Evolutionary conservation across 2,329 filamentous ascomycete species (phyloP).

Genomic region (Hymenoscyphus repandus): DNA sequence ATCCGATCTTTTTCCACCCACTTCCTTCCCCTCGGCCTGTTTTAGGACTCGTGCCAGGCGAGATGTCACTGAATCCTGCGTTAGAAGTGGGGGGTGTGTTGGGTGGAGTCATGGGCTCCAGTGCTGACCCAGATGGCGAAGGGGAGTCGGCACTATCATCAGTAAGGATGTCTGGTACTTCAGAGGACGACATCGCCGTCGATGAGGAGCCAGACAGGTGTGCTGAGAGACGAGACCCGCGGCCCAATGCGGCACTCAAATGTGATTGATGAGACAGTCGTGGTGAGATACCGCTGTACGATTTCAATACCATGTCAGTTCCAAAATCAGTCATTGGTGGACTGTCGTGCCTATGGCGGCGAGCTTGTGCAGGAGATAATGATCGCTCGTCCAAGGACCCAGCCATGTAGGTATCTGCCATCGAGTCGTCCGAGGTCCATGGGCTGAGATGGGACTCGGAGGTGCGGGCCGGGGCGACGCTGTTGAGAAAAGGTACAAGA

Average conservation of each 20-base stretch:
- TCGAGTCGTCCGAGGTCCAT: conserved; percentile 29
- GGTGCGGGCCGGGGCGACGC: conserved; percentile 24
- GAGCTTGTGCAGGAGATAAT: conserved; percentile 22
- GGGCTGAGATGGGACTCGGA: conserved; percentile 23
- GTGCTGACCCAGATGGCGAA: conserved; percentile 42
- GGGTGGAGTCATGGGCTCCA: conserved; percentile 68
- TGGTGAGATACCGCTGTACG: conserved; percentile 20
- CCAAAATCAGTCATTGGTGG: conserved; percentile 19
- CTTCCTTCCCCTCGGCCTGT: conserved; percentile 32
- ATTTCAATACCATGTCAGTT: conserved; percentile 19
- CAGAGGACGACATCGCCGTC: conserved; percentile 41
- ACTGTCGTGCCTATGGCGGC: conserved; percentile 21
- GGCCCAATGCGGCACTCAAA: conserved; percentile 23
- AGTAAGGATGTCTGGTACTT: conserved; percentile 47
- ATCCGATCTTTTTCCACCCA: conserved; percentile 61
- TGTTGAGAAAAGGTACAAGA: conserved; percentile 82
- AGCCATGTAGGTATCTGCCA: conserved; percentile 25
- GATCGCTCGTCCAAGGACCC: conserved; percentile 27
- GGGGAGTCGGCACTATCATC: conserved; percentile 62
- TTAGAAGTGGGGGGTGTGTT: conserved; percentile 64
- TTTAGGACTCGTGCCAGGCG: conserved; percentile 23
- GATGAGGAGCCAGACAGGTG: conserved; percentile 33
- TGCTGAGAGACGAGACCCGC: conserved; percentile 23
- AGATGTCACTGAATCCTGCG: conserved; percentile 21
- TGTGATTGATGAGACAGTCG: conserved; percentile 27